Evolutionary conservation across 306 rosid genomes (phyloP), one percentile per base, ranked within the genome.

Genomic region (Castanea sativa): DNA sequence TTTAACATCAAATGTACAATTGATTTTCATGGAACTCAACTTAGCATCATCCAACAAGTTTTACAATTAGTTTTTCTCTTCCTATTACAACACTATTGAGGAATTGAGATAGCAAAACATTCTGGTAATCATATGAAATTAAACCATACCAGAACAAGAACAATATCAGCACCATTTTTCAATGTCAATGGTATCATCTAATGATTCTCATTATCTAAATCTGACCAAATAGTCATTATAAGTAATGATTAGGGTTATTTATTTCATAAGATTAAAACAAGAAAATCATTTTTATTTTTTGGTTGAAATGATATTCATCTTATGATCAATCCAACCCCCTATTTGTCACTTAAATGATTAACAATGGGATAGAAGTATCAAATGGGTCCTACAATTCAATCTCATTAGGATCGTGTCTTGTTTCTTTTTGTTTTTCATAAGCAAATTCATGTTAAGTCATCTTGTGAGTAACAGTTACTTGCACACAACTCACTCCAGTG

Each of bases 401-500:
- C 30, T 59, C 33, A 59, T 21, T 21, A 2, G 4, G 33, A 59
- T 23, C 33, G 23, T 23, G 29, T 23, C 23, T 25, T 59, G 53
- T 59, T 21, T 59, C 30, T 59, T 21, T 59, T 23, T 21, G 67
- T 12, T 11, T 59, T 9, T 59, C 19, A 58, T 11, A 58, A 25
- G 30, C 10, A 25, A 7, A 20, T 21, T 6, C 27, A 30, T 64
- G 12, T 64, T 30, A 16, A 30, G 70, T 7, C 70, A 15, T 32
- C 45, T n/a, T 61, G 80, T 55, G 6, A 56, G 76, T 63, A 59
- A 78, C 21, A 78, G 58, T 78, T 69, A 75, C 21, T 59, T 57
- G 68, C 15, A 30, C 23, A 29, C 60, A 53, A 53, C 27, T 76
- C 70, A 64, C 23, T 45, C 75, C 79, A 64, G 64, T 82, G 41